Base-by-base conservation (phyloP, 2,329 filamentous ascomycete species). In the Acarospora socialis region DNA sequence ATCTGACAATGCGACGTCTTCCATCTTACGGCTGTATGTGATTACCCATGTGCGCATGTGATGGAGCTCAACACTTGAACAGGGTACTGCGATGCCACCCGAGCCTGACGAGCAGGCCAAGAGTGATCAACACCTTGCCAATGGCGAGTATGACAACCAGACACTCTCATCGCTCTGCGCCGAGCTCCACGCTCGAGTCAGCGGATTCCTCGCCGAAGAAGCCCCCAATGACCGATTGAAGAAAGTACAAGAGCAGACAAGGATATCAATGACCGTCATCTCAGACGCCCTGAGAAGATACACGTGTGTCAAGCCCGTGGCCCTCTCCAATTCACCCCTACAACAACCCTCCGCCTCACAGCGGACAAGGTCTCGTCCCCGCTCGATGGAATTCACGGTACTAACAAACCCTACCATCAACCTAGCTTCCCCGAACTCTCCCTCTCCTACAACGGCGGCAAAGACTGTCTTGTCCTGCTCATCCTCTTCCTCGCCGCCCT, bases 391-490 rank as follows among this genome's bases (percentile, higher is more conserved):
- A 18, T 30, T 23, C 7, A 18, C 28, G 21, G 19, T 23, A 13
- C 29, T 21, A 10, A 30, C 28, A 28, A 19, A 29, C 28, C 30
- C 26, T 20, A 40, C 21, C 5, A 8, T 22, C 16, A 14, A 26
- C 26, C 38, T 46, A 90, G 81, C 36, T 69, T 79, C 40, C 67
- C 77, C 36, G 70, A 92, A 51, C 68, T 95, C 38, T 83, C 86
- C 4, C 66, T 95, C 42, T 92, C 87, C 35, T 98, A 94, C 60
- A 98, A 98, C 48, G 90, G 90, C 50, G 90, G 90, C 39, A 98
- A 98, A 56, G 90, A 95, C 65, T 95, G 87, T 49, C 77, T 95
- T 12, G 86, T 95, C 32, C 73, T 95, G 12, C 67, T 95, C 5
- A 70, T 94, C 48, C 65, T 95, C 42, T 82, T 93, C 50, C 75